phyloP scores from a whole-genome alignment of 2,329 filamentous ascomycete genomes.

The Cylindrodendrum hubeiense region DNA sequence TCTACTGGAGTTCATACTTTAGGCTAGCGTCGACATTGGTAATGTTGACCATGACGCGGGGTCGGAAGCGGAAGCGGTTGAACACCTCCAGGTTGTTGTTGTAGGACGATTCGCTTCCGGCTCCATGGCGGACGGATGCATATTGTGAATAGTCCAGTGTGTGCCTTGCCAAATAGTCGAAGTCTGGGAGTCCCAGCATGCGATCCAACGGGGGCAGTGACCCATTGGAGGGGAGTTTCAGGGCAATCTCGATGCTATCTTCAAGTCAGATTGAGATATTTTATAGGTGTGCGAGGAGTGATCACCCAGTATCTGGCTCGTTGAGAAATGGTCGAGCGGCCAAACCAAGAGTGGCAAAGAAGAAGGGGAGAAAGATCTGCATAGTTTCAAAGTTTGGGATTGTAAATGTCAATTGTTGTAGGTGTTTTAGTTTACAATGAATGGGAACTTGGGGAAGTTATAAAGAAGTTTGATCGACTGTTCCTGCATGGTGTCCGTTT shows the following conservation, averaged over 20 bases:
- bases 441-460: too few species aligned
- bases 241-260: constrained; percentile 39
- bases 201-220: constrained; percentile 54
- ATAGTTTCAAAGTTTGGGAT: not conserved
- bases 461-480: too few species aligned
- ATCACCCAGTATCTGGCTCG: constrained; percentile 58
- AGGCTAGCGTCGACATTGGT: constrained; percentile 51
- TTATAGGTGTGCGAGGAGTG: not conserved
- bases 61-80: constrained; percentile 58
- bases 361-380: not conserved
- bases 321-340: constrained; percentile 57
- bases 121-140: constrained; percentile 58
- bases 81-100: constrained; percentile 67
- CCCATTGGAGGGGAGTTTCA: constrained; percentile 47
- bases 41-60: constrained; percentile 61
- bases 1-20: not conserved
- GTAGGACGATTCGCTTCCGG: constrained; percentile 65
- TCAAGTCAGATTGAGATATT: not conserved
- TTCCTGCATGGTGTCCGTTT: too few species aligned
- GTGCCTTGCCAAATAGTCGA: constrained; percentile 62
- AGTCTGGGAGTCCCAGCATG: constrained; percentile 63
- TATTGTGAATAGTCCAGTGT: constrained; percentile 59
- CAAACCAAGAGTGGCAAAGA: constrained; percentile 32
- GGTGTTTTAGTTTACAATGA: too few species aligned
- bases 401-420: too few species aligned